phyloP scores from a whole-genome alignment of 2,329 filamentous ascomycete genomes.

The Penicillium sp. region DNA sequence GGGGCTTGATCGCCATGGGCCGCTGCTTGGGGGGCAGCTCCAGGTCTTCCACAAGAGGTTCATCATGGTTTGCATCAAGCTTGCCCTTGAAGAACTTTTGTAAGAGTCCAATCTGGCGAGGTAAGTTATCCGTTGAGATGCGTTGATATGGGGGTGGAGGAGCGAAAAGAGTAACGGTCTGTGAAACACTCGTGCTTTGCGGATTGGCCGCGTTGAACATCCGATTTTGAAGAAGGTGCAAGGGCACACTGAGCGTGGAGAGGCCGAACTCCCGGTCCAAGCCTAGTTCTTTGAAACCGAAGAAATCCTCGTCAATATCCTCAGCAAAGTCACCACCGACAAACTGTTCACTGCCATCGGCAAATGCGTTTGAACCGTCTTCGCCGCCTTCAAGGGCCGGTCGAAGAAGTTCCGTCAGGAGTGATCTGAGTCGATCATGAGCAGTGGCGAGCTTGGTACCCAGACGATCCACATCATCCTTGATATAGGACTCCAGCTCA shows the following conservation, averaged over 20 bases:
- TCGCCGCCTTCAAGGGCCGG: slow-evolving; percentile 80
- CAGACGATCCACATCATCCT: slow-evolving; percentile 88
- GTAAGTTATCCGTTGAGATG: slow-evolving; percentile 74
- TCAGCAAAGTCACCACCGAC: slow-evolving; percentile 96
- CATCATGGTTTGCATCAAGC: slow-evolving; percentile 76
- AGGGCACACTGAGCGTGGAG: slow-evolving; percentile 81
- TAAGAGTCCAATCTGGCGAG: slow-evolving; percentile 79
- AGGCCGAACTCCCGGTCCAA: slow-evolving; percentile 88
- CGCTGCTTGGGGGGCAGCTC: slow-evolving; percentile 91
- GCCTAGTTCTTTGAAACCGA: slow-evolving; percentile 93
- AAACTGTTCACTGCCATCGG: slow-evolving; percentile 96
- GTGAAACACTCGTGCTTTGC: slow-evolving; percentile 57
- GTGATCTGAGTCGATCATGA: slow-evolving; percentile 90
- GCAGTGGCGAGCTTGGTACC: slow-evolving; percentile 74
- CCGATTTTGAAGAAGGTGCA: slow-evolving; percentile 89
- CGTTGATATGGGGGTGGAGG: slow-evolving; percentile 70
- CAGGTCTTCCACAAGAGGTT: slow-evolving; percentile 87
- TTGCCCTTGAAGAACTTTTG: slow-evolving; percentile 90
- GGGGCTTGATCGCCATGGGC: slow-evolving; percentile 43
- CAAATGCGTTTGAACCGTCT: slow-evolving; percentile 87
- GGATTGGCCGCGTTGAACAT: slow-evolving; percentile 82
- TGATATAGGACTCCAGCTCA: slow-evolving; percentile 78
- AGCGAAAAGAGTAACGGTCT: slow-evolving; percentile 57
- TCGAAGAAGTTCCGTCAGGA: slow-evolving; percentile 88
- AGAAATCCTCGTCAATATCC: slow-evolving; percentile 97